Base-by-base conservation (phyloP, 768 basidiomycete genomes). In the Calocera viscosa region DNA sequence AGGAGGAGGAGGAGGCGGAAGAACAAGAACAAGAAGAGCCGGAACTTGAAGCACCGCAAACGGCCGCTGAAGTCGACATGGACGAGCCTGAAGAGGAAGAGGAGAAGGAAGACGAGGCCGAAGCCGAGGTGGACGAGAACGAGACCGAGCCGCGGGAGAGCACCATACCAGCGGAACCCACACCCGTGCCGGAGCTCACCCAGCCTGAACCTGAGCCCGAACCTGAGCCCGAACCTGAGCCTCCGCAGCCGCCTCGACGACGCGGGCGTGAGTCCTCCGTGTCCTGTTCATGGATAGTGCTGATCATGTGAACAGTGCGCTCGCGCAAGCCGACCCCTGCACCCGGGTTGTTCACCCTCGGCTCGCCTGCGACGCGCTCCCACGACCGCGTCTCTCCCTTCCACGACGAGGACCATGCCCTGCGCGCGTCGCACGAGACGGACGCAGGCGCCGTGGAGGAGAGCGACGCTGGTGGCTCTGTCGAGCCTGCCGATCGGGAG, bases 161-260 rank as follows among this genome's bases (percentile, higher is more conserved):
- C 34, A 60, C 40, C 33, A 28, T 60, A 19, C 49, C 65, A 14
- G 53, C 24, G 7, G 53, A 60, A 10, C 26, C 14, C 5, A 30
- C 53, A 10, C 30, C 40, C 33, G 16, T 47, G 43, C 43, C 24
- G 43, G 43, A 47, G 43, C 8, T 24, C 19, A 47, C 8, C 19
- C 8, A 8, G 43, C 43, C 43, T 47, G 43, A 47, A 19, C 43
- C 43, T 19, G 43, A 47, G 24, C 43, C 43, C 24, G 43, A 47
- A 1, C 63, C 64, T 12, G 70, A 68, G 63, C 66, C 71, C 40
- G 69, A 72, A 60, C 65, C 70, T 49, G 65, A 71, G 64, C 66
- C 69, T 53, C 38, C 64, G 17, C 67, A 67, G 43, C 11, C 65
- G 11, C 66, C 68, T 43, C 41, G 68, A n/a, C 63, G 68, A 39